Evolutionary conservation across 179 eudicot genomes (phyloP).

Genomic region (Nepenthes alata): DNA sequence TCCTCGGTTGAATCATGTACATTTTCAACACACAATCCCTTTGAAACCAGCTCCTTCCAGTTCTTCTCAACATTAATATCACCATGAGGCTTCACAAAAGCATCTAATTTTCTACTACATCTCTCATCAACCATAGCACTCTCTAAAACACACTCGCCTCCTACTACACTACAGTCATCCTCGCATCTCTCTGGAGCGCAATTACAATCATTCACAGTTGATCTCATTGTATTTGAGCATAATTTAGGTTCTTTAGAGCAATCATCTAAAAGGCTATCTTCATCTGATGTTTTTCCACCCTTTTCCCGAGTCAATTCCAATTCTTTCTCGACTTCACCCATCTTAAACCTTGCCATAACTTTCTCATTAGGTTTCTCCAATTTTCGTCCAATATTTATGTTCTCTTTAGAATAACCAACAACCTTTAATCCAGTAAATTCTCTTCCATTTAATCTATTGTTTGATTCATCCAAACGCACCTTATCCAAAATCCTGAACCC

Average conservation of each 20-base stretch:
- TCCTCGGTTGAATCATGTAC: not conserved
- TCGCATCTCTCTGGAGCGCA: conserved; percentile 4
- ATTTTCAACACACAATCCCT: conserved; percentile 13
- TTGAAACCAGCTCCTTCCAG: conserved; percentile 5
- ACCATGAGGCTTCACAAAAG: conserved; percentile 1
- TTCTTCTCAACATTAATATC: conserved; percentile 5
- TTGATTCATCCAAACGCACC: conserved; percentile 22
- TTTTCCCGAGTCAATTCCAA: conserved; percentile 1
- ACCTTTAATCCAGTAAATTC: not conserved
- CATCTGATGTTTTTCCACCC: not conserved
- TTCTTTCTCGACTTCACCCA: not conserved
- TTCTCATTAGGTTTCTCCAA: not conserved
- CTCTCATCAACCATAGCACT: conserved; percentile 8
- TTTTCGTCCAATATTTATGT: conserved; percentile 4
- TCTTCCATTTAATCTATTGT: conserved; percentile 11
- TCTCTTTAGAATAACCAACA: conserved; percentile 8
- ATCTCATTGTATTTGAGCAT: not conserved
- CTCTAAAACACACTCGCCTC: conserved; percentile 4
- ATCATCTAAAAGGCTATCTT: not conserved
- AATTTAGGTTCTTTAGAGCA: conserved; percentile 1
- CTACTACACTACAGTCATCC: conserved; percentile 9
- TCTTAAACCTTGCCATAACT: too few relatives aligned
- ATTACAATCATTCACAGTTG: conserved; percentile 1
- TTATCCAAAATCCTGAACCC: conserved; percentile 23
- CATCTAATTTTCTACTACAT: conserved; percentile 8